phyloP scores from a whole-genome alignment of 2,329 filamentous ascomycete genomes.

The Ophiostoma sp. region DNA sequence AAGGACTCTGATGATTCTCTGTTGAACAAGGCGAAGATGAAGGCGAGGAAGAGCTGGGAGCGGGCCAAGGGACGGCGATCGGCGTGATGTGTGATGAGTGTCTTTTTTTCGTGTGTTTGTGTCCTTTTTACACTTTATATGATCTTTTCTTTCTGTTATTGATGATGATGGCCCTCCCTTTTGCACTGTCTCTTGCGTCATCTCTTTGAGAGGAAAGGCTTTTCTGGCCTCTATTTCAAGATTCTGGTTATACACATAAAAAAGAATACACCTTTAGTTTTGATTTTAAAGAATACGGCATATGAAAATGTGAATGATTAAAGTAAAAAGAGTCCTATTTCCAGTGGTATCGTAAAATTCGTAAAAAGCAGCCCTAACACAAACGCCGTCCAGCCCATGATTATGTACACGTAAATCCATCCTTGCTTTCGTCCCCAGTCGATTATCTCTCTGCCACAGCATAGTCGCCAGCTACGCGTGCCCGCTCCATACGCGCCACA shows the following conservation, averaged over 20 bases:
- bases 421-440: too few species aligned
- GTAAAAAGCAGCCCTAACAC: not conserved
- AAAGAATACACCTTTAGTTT: slow-evolving; percentile 9
- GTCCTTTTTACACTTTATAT: not conserved
- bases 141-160: slow-evolving; percentile 14
- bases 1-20: not conserved
- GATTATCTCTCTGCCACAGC: slow-evolving; percentile 46
- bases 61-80: not conserved
- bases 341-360: slow-evolving; percentile 4
- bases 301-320: not conserved
- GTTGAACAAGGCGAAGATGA: not conserved
- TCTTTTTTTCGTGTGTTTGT: not conserved
- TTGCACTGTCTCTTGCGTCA: slow-evolving; percentile 6
- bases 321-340: not conserved
- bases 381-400: not conserved
- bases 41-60: not conserved
- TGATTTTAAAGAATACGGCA: not conserved
- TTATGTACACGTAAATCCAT: not conserved
- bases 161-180: not conserved
- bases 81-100: not conserved
- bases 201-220: not conserved
- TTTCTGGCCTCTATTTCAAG: not conserved
- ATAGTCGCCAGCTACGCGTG: slow-evolving; percentile 60
- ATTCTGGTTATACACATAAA: slow-evolving; percentile 22
- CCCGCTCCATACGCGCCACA: slow-evolving; percentile 65